These are phyloP conservation scores for Taxillus chinensis DNA, from an alignment of 164 flowering plant species.

Conservation along the genomic window DNA sequence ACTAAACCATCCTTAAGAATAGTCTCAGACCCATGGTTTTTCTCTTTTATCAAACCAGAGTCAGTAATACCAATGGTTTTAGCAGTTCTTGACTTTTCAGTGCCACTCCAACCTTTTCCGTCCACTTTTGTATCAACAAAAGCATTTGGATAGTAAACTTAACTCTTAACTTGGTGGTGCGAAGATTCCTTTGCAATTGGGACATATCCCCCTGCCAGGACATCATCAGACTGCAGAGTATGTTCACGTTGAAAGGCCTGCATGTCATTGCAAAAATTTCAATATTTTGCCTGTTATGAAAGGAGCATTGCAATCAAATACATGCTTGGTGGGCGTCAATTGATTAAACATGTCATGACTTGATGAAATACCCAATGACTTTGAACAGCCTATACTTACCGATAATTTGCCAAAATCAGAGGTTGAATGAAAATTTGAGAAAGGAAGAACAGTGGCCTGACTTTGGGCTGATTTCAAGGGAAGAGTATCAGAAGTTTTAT, in stretches of 20 bases:
- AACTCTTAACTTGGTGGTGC: constrained; percentile 26
- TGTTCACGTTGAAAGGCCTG: constrained; percentile 22
- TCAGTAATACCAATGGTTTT: constrained; percentile 23
- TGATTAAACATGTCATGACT: constrained; percentile 21
- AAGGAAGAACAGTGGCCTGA: constrained; percentile 15
- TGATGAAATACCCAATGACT: constrained; percentile 20
- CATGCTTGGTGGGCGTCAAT: constrained; percentile 32
- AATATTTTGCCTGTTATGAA: neutral
- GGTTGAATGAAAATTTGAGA: constrained; percentile 14
- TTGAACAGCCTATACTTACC: constrained; percentile 18
- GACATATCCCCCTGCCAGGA: constrained; percentile 26
- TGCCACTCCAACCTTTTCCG: constrained; percentile 23
- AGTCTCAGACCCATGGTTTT: constrained; percentile 44
- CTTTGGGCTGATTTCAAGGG: constrained; percentile 21
- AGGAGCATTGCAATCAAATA: constrained; percentile 9
- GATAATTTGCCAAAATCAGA: constrained; percentile 15
- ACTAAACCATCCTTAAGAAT: constrained; percentile 16
- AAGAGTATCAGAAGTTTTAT: constrained; percentile 18
- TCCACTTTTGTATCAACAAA: constrained; percentile 22
- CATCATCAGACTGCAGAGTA: constrained; percentile 25
- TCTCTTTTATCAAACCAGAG: constrained; percentile 33
- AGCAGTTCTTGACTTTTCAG: constrained; percentile 33
- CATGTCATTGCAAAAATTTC: constrained; percentile 4
- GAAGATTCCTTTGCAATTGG: constrained; percentile 20
- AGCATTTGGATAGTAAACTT: constrained; percentile 27